Evolutionary conservation across 495 filamentous ascomycete genomes (phyloP), one percentile per base, ranked within the genome.

Genomic region (Pseudomonodictys pantanalensis): DNA sequence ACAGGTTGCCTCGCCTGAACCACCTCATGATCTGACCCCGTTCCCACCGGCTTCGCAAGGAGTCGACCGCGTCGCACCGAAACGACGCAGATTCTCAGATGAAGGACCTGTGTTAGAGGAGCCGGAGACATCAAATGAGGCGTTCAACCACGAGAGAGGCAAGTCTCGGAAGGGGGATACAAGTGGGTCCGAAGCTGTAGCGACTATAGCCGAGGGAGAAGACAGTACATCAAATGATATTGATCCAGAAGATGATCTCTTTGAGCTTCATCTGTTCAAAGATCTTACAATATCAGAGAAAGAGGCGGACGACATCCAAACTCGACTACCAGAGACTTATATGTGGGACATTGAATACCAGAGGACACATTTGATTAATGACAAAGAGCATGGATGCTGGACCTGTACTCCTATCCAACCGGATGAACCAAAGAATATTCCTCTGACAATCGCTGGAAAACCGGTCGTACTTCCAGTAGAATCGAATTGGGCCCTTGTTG

Each of bases 281-380:
- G 24, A 30, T 6, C 2, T 9, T 25, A 25, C 2, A 15, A 3
- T 41, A 9, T 20, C 23, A 5, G 29, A 39, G 1, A 28, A 12
- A 2, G 28, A 53, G n/a, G 52, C 47, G 56, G 47, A 52, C 26
- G 56, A 52, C 23, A 38, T 60, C 8, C 47, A 38, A 30, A 38
- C 25, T 7, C 32, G 52, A 29, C 38, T 60, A 2, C 48, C 56
- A 8, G 48, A 60, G 35, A 23, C n/a, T 18, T 60, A 48, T 47
- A 60, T 32, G 47, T 60, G 56, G 56, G 56, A 60, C 26, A 28
- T 60, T 5, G 56, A 60, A 10, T 60, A 47, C 53, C 41, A 29
- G 24, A 51, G 17, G 26, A 42, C 15, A 23, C 33, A 22, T 20
- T 42, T 15, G 17, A 24, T 26, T 3, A 32, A 1, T 11, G 25